Evolutionary conservation across 2,329 filamentous ascomycete genomes (phyloP).

Genomic region (Dactylella cylindrospora): DNA sequence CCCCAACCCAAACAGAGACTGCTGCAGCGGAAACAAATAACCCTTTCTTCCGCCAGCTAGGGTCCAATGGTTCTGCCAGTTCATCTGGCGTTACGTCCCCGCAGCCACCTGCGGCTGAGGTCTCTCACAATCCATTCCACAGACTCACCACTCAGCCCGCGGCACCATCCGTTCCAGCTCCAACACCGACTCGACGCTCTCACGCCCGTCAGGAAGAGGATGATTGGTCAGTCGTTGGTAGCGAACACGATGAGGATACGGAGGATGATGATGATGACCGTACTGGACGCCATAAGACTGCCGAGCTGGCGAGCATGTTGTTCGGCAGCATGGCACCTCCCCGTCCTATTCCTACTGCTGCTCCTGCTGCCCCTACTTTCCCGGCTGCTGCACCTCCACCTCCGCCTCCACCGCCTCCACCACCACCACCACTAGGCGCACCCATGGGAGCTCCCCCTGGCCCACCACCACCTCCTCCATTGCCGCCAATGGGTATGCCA

Average conservation of each 20-base stretch:
- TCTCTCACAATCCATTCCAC: slow-evolving; percentile 60
- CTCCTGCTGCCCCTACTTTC: slow-evolving; percentile 57
- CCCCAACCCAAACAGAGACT: slow-evolving; percentile 53
- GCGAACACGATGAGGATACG: slow-evolving; percentile 62
- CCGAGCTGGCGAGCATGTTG: slow-evolving; percentile 88
- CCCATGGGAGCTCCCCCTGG: slow-evolving; percentile 43
- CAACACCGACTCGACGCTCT: slow-evolving; percentile 52
- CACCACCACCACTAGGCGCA: slow-evolving; percentile 49
- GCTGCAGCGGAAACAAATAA: slow-evolving; percentile 74
- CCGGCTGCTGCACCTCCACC: slow-evolving; percentile 52
- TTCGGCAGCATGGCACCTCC: slow-evolving; percentile 97
- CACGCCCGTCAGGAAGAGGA: slow-evolving; percentile 66
- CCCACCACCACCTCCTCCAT: slow-evolving; percentile 51
- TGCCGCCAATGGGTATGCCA: slow-evolving; percentile 51
- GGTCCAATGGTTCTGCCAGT: slow-evolving; percentile 58
- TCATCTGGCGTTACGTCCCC: slow-evolving; percentile 53
- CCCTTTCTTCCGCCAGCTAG: slow-evolving; percentile 83
- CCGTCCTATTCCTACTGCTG: slow-evolving; percentile 71
- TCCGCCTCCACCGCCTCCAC: slow-evolving; percentile 51
- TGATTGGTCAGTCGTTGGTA: slow-evolving; percentile 77
- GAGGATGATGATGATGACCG: slow-evolving; percentile 75
- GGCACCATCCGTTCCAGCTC: slow-evolving; percentile 51
- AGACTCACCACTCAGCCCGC: slow-evolving; percentile 54
- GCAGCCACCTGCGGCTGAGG: slow-evolving; percentile 57
- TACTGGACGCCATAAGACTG: slow-evolving; percentile 78